Evolutionary conservation across 176 grass and related monocot species (phyloP), one percentile per base, ranked within the genome.

Genomic region (Canna indica): DNA sequence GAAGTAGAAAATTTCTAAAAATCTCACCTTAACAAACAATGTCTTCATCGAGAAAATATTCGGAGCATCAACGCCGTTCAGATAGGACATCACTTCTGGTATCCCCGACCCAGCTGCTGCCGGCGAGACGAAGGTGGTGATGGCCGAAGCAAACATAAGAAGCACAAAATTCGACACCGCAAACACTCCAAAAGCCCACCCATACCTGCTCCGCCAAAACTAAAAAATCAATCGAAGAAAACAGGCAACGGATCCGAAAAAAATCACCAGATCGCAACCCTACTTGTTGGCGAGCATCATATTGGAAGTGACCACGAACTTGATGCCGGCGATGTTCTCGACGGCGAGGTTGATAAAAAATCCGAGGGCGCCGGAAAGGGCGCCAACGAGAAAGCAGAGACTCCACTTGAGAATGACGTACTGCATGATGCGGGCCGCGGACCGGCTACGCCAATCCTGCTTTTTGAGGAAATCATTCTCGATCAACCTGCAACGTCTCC

Each of bases 91-190:
- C 75, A 92, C 88, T 68, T 97, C 94, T 4, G 93, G 88, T 56
- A 96, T 96, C 35, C 92, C 92, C 2, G 92, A 96, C 53, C 92
- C 92, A 7, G 88, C 88, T 0, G 88, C 93, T n/a, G 84, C 93
- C 38, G 88, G 88, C 29, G 93, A 86, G 59, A 97, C 79, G 42
- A 76, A 90, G 53, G 86, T 82, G 17, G 93, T 97, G 60, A 97
- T 70, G 73, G 63, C 71, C n/a, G 89, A 50, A 0, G 93, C 85
- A 32, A 97, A 83, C 84, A 92, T 87, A 0, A 84, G 85, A 35
- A 97, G 84, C 30, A 66, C 59, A 28, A 97, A 75, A 64, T 97
- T 97, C 4, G 88, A 90, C 35, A 20, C 79, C 2, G 73, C 70
- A 59, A 97, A 97, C 50, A 97, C 93, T 17, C 36, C 67, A 62